Evolutionary conservation across 2,329 filamentous ascomycete genomes (phyloP), one percentile per base, ranked within the genome.

Genomic region (Ophiostoma perfectum): DNA sequence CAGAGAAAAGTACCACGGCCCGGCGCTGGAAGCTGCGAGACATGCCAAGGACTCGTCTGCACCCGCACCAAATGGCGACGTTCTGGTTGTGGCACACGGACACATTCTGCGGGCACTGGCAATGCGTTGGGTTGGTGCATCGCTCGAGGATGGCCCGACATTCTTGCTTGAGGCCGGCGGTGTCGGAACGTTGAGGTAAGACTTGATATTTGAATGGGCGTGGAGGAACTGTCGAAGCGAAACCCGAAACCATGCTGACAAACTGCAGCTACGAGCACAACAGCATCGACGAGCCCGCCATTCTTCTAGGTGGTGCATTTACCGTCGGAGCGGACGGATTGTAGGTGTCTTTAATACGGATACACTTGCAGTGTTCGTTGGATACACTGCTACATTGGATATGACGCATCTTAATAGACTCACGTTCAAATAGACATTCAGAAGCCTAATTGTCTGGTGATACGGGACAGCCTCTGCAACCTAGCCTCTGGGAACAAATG

Each of bases 161-260:
- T 87, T 97, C 76, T 82, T 97, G 70, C 80, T 97, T n/a, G 93
- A 97, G 77, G 90, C 92, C 5, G 92, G 92, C n/a, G 92, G 91
- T 72, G 88, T 95, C 0, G 91, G 90, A 0, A 91, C 90, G 2
- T 76, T 96, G 73, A 94, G 90, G 88, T 90, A 74, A 75, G 80
- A 9, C 3, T 27, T 72, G 8, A 27, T 27, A 27, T 27, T 27
- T 27, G 27, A 2, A 27, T 27, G 1, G 27, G 27, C 27, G 27
- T 27, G 27, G 27, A 27, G 27, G 27, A 27, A 27, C 27, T 2
- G 27, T 27, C 27, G 27, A 27, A 9, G 18, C 1, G 12, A 39
- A 11, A 39, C 12, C 36, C 2, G 27, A 44, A 73, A 66, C 67
- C 11, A 60, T 38, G 4, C 52, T 41, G 58, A 44, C 42, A 6